Evolutionary conservation across 1,284 basidiomycete species (phyloP), one percentile per base, ranked within the genome.

Genomic region (Xerocomus minutiporus): DNA sequence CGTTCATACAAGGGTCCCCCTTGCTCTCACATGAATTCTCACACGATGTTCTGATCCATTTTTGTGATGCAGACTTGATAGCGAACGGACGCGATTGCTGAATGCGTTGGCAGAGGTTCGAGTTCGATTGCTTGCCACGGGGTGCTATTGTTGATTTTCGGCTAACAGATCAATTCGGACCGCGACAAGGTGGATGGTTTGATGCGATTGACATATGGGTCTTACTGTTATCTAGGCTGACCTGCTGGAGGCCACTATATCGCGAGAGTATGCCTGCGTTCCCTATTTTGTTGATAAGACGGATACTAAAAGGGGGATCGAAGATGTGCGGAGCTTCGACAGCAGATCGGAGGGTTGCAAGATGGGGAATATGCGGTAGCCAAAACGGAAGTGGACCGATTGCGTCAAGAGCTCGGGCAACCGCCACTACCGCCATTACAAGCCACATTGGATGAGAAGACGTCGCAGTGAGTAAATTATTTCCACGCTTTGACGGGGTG

Each of bases 361-460:
- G 86, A 88, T 45, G 84, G 83, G 34, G 88, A 90, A 54, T 91
- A 91, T 62, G 75, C 83, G 23, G 62, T 68, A 8, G 84, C 87
- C 4, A 91, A 91, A 67, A 69, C 69, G 29, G 86, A 90, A 57
- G 88, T 91, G 41, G 88, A 91, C 62, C 71, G 77, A 48, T 72
- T 91, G 40, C 80, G 88, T 46, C 75, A 75, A 50, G 88, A 91
- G 62, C 80, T 91, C 8, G 88, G 86, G 1, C 83, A 90, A 62
- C 72, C 80, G 1, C 80, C 88, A 3, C 66, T 89, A 23, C 87
- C 86, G 3, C 82, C 76, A 61, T 62, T 91, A 28, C 86, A 90
- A 60, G 71, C 73, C 36, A 86, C 82, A 28, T 67, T 91, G 39
- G 87, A 90, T 47, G 88, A 90, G 61, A 87, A 86, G 65, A 78